These are phyloP conservation scores for Ogataea henricii DNA, from an alignment of 805 yeast genomes.

Conservation along the genomic window DNA sequence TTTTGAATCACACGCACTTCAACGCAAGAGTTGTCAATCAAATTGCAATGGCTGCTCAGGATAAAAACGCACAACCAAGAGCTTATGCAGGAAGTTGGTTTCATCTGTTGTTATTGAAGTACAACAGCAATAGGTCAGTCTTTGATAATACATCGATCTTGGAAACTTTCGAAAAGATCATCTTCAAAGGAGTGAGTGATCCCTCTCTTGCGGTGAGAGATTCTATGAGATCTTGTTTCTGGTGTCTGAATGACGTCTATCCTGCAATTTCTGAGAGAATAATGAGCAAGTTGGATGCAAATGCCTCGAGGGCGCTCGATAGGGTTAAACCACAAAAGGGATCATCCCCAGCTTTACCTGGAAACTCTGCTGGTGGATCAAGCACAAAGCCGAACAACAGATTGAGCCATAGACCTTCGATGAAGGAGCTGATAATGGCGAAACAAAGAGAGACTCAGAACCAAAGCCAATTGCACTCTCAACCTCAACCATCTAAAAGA, in stretches of 20 bases:
- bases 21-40: constrained; percentile 52
- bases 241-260: constrained; percentile 62
- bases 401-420: constrained; percentile 43
- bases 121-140: constrained; percentile 37
- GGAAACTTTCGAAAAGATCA: constrained; percentile 50
- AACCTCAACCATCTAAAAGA: constrained; percentile 3
- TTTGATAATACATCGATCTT: constrained; percentile 36
- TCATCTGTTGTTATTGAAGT: constrained; percentile 58
- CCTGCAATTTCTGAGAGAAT: constrained; percentile 50
- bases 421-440: constrained; percentile 49
- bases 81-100: constrained; percentile 71
- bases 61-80: constrained; percentile 73
- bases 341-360: background rate
- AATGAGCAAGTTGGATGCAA: constrained; percentile 42
- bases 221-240: constrained; percentile 68
- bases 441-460: constrained; percentile 38
- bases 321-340: constrained; percentile 49
- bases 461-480: constrained; percentile 5
- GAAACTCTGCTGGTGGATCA: constrained; percentile 15
- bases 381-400: constrained; percentile 14
- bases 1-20: constrained; percentile 58
- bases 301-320: constrained; percentile 60
- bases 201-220: constrained; percentile 82
- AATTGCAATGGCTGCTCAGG: constrained; percentile 54
- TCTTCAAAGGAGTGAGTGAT: constrained; percentile 67